Evolutionary conservation across 164 flowering plant genomes (phyloP).

Genomic region (Annona cherimola): DNA sequence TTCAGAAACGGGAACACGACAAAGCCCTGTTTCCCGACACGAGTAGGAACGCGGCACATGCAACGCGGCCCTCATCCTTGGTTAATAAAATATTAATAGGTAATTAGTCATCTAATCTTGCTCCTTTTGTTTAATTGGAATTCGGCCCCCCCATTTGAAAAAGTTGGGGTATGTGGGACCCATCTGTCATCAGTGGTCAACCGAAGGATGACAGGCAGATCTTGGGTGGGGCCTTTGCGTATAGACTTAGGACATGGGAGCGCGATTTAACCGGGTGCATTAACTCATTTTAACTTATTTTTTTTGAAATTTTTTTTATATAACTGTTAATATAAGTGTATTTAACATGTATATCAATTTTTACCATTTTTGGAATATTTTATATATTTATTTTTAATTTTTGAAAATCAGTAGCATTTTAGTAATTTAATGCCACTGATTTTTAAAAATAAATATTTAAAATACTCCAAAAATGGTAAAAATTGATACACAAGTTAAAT

Average conservation of each 20-base stretch:
- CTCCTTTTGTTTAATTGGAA: not conserved
- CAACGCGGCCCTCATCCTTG: not conserved
- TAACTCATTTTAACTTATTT: no score
- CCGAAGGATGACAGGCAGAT: not conserved
- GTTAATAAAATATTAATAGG: not conserved
- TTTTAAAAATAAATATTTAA: no score
- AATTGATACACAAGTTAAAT: no score
- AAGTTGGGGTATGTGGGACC: not conserved
- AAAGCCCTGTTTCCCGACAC: not conserved
- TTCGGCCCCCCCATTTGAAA: not conserved
- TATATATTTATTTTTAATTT: no score
- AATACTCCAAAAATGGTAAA: no score
- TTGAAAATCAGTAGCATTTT: no score
- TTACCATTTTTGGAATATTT: no score
- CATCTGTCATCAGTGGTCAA: slow-evolving; percentile 2
- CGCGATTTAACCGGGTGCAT: no score
- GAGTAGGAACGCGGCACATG: not conserved
- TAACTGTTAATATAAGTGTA: no score
- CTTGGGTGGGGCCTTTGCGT: not conserved
- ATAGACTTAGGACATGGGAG: not conserved
- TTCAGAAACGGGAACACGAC: not conserved
- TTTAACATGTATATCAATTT: no score
- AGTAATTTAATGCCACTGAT: no score
- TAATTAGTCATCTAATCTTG: not conserved
- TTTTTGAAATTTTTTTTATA: no score